A percentile compares a stretch with the other conserved stretches of the same genome.
phyloP scores from a whole-genome alignment of 2,329 filamentous ascomycete genomes.

The Rhytidhysteron rufulum region DNA sequence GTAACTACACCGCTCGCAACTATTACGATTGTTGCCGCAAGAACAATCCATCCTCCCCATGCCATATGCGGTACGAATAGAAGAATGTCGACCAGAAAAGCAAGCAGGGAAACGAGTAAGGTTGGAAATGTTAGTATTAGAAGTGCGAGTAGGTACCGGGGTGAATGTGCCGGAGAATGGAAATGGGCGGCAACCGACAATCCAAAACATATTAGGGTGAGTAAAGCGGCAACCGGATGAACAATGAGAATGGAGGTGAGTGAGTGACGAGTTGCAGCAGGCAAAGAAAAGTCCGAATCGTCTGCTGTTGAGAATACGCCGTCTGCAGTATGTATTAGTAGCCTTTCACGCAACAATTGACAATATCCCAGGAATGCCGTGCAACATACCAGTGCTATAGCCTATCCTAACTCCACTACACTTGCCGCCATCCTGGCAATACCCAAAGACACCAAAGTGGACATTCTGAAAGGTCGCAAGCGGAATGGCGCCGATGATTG shows the following conservation, averaged over 20 bases:
- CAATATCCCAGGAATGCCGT: neutral
- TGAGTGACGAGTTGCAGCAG: conserved; percentile 61
- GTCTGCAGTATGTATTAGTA: conserved; percentile 35
- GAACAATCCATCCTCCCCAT: conserved; percentile 92
- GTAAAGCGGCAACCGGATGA: conserved; percentile 82
- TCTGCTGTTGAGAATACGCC: conserved; percentile 44
- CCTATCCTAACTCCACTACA: conserved; percentile 78
- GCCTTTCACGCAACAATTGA: no score
- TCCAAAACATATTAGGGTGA: conserved; percentile 79
- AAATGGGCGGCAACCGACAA: conserved; percentile 80
- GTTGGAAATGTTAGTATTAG: conserved; percentile 85
- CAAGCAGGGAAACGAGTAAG: conserved; percentile 75
- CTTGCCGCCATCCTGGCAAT: conserved; percentile 57
- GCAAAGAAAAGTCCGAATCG: conserved; percentile 55
- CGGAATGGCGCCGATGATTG: conserved; percentile 80
- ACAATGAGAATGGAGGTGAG: conserved; percentile 90
- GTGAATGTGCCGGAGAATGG: conserved; percentile 83
- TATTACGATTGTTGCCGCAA: conserved; percentile 83
- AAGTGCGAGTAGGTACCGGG: conserved; percentile 77
- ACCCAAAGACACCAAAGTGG: conserved; percentile 91
- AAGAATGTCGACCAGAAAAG: conserved; percentile 89
- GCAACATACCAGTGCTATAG: conserved; percentile 72
- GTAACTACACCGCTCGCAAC: conserved; percentile 78
- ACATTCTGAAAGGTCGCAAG: conserved; percentile 73
- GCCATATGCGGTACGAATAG: conserved; percentile 90